Conservation (phyloP, 1,284 basidiomycete genomes). For the Chondrostereum purpureum region DNA sequence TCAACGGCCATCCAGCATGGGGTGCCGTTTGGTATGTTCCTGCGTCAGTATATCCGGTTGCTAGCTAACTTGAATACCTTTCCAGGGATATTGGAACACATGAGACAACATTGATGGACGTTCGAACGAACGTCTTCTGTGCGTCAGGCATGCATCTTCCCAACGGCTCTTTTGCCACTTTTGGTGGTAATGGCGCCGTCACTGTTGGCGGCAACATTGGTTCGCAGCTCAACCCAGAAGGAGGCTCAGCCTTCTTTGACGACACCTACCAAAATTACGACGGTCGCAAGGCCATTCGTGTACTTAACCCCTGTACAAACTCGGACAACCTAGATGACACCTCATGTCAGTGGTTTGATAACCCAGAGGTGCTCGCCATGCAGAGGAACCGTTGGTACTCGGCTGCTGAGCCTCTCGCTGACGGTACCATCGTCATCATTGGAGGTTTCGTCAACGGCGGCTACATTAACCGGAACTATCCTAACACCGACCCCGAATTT, state of each 20-base stretch:
- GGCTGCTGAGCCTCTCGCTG: conserved; percentile 68
- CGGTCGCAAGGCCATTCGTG: conserved; percentile 60
- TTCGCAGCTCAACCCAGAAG: conserved; percentile 34
- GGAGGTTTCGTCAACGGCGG: conserved; percentile 82
- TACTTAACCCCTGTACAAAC: conserved; percentile 69
- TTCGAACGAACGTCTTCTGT: conserved; percentile 80
- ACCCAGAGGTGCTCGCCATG: conserved; percentile 63
- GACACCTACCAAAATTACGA: conserved; percentile 60
- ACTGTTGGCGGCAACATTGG: conserved; percentile 65
- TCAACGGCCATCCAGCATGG: conserved; percentile 52
- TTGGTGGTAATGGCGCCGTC: conserved; percentile 75
- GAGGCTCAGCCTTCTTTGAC: conserved; percentile 47
- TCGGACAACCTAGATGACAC: conserved; percentile 40
- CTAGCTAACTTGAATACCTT: conserved; percentile 6
- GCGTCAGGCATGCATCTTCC: conserved; percentile 68
- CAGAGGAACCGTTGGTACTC: conserved; percentile 84
- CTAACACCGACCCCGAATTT: conserved; percentile 56
- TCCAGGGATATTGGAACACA: conserved; percentile 47
- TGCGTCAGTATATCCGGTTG: neutral
- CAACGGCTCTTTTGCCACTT: conserved; percentile 57
- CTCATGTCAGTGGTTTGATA: conserved; percentile 76
- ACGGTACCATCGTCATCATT: conserved; percentile 66
- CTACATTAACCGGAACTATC: conserved; percentile 82
- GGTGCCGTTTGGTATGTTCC: conserved; percentile 44
- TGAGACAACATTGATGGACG: conserved; percentile 55